Percentiles rank a stretch among this genome's conserved stretches.
Evolutionary conservation across 352 stramenopile species (phyloP).

Genomic region (Vaucheria bursata): DNA sequence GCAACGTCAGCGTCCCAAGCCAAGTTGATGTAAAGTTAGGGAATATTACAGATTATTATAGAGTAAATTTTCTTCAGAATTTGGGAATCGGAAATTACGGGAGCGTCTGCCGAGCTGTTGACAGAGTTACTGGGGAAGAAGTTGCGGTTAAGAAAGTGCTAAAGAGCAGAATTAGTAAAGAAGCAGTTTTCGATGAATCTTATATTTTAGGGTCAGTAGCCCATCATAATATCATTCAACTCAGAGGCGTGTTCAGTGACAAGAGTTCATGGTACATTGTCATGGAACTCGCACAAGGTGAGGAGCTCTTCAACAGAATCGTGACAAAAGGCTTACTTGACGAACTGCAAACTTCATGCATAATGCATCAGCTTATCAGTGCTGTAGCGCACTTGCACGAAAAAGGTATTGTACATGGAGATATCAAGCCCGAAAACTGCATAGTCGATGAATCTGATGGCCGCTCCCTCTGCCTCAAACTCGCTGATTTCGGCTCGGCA

Average conservation of each 20-base stretch:
- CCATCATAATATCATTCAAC: not conserved
- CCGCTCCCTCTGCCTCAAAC: not conserved
- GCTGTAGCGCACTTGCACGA: conserved; percentile 29
- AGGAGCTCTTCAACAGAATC: conserved; percentile 83
- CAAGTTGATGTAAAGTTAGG: too few relatives aligned
- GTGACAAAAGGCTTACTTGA: conserved; percentile 50
- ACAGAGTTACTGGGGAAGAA: conserved; percentile 38
- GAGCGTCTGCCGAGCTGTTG: conserved; percentile 20
- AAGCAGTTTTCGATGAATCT: conserved; percentile 21
- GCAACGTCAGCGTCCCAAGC: too few relatives aligned
- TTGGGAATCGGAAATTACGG: not conserved
- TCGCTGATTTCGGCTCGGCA: conserved; percentile 44
- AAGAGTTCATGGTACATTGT: conserved; percentile 72
- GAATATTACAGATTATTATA: too few relatives aligned
- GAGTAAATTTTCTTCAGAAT: too few relatives aligned
- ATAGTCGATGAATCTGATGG: not conserved
- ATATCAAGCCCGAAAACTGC: conserved; percentile 57
- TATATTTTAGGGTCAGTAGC: not conserved
- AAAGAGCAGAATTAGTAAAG: conserved; percentile 12
- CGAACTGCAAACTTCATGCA: not conserved
- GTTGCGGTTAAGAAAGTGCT: conserved; percentile 46
- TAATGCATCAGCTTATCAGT: conserved; percentile 19
- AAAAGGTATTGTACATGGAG: conserved; percentile 50
- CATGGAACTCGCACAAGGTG: conserved; percentile 76
- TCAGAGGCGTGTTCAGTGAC: conserved; percentile 30